A percentile compares a stretch with the other conserved stretches of the same genome.
Conservation (phyloP, 2,329 filamentous ascomycete species). For the Acrodontium crateriforme region DNA sequence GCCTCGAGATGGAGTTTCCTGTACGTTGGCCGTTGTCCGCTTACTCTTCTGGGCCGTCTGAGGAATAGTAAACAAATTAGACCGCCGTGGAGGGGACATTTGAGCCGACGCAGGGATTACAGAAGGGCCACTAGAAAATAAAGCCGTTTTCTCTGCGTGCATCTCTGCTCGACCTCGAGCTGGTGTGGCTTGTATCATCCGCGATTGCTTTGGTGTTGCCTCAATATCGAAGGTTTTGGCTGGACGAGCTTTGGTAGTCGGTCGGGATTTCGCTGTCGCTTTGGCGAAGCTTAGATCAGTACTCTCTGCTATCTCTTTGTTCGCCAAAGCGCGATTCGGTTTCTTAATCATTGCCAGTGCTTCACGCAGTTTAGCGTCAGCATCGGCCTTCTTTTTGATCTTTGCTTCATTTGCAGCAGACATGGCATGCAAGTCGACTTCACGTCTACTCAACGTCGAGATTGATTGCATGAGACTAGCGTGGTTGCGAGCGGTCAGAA, state of each 20-base stretch:
- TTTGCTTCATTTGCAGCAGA: slow-evolving; percentile 42
- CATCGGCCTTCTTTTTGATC: slow-evolving; percentile 49
- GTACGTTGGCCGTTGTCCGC: slow-evolving; percentile 14
- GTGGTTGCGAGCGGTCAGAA: slow-evolving; percentile 18
- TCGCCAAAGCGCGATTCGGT: slow-evolving; percentile 58
- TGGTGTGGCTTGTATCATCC: slow-evolving; percentile 17
- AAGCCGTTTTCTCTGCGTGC: slow-evolving; percentile 15
- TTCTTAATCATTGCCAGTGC: slow-evolving; percentile 62
- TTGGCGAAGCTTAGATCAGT: slow-evolving; percentile 43
- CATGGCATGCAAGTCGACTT: slow-evolving; percentile 42
- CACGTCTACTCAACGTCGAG: slow-evolving; percentile 29
- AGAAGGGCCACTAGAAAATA: slow-evolving; percentile 15
- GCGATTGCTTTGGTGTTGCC: slow-evolving; percentile 28
- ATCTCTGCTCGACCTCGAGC: slow-evolving; percentile 7
- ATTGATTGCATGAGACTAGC: slow-evolving; percentile 23
- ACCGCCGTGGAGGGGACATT: slow-evolving; percentile 16
- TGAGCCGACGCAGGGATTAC: slow-evolving; percentile 28
- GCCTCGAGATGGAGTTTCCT: slow-evolving; percentile 31
- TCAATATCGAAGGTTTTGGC: slow-evolving; percentile 25
- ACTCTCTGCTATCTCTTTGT: slow-evolving; percentile 52
- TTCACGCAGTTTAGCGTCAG: slow-evolving; percentile 57
- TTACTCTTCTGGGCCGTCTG: slow-evolving; percentile 14
- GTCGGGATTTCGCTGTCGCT: slow-evolving; percentile 13
- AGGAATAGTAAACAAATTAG: slow-evolving; percentile 15
- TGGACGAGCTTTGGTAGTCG: slow-evolving; percentile 14